Evolutionary conservation across 352 stramenopile species (phyloP).

Genomic region (Globisporangium spinosum): DNA sequence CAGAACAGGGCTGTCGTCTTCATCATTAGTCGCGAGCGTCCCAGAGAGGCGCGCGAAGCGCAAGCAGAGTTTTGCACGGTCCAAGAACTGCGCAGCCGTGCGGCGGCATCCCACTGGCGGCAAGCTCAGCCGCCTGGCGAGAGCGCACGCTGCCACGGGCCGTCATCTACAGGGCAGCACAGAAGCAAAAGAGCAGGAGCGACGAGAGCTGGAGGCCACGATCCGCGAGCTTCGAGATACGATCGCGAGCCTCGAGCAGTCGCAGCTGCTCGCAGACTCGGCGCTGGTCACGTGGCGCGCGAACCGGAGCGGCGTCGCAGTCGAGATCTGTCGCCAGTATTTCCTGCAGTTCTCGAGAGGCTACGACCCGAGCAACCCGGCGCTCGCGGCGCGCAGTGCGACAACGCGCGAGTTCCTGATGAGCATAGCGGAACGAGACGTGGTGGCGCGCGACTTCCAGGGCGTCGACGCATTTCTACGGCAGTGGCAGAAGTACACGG

Average conservation of each 20-base stretch:
- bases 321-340: conserved; percentile 42
- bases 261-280: conserved; percentile 37
- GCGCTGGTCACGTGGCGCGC: conserved; percentile 31
- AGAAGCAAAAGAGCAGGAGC: conserved; percentile 14
- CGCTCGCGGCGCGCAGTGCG: conserved; percentile 12
- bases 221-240: conserved; percentile 26
- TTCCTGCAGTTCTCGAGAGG: conserved; percentile 39
- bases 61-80: not conserved
- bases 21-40: not conserved
- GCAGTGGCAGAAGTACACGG: conserved; percentile 63
- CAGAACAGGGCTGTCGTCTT: not conserved
- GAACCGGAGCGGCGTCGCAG: conserved; percentile 37
- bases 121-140: not conserved
- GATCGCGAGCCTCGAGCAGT: conserved; percentile 37
- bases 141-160: not conserved
- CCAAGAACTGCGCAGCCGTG: conserved; percentile 32
- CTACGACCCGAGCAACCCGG: conserved; percentile 27
- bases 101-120: conserved; percentile 14
- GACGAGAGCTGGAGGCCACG: conserved; percentile 18
- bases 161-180: not conserved
- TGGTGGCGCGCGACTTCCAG: conserved; percentile 47
- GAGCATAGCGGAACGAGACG: conserved; percentile 28
- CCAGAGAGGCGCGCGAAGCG: conserved; percentile 4
- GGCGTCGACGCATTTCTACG: conserved; percentile 37
- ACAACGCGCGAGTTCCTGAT: conserved; percentile 28